phyloP scores from a whole-genome alignment of 352 stramenopile species.

The Pilasporangium apinafurcum region DNA sequence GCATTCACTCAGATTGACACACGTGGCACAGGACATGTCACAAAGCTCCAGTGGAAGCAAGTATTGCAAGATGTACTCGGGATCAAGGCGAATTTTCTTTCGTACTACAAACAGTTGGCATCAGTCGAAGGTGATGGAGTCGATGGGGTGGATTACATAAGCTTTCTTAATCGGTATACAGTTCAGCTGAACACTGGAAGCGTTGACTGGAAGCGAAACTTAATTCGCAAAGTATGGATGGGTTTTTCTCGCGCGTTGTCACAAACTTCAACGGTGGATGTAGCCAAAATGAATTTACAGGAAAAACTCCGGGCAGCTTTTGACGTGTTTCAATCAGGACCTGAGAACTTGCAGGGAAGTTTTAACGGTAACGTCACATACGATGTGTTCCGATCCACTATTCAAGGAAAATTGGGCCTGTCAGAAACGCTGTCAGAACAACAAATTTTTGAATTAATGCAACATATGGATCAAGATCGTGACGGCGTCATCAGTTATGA shows the following conservation, averaged over 20 bases:
- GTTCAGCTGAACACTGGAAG: conserved; percentile 51
- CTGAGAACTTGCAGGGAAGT: no score
- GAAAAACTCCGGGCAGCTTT: conserved; percentile 71
- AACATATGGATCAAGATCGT: conserved; percentile 87
- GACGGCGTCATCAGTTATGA: conserved; percentile 87
- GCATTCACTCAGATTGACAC: conserved; percentile 44
- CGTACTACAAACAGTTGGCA: conserved; percentile 63
- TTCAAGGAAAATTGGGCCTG: conserved; percentile 54
- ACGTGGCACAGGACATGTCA: conserved; percentile 26
- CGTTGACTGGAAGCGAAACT: conserved; percentile 58
- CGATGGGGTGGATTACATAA: conserved; percentile 57
- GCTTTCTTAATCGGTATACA: conserved; percentile 71
- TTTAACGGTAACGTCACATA: conserved; percentile 62
- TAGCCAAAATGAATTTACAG: conserved; percentile 42
- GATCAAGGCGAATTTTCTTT: conserved; percentile 61
- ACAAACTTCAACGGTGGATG: conserved; percentile 20
- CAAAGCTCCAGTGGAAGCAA: conserved; percentile 67
- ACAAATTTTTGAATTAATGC: conserved; percentile 92
- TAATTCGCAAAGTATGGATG: conserved; percentile 67
- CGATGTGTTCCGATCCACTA: conserved; percentile 68
- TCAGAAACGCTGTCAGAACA: conserved; percentile 71
- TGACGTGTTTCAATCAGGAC: conserved; percentile 63
- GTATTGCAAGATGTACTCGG: conserved; percentile 47
- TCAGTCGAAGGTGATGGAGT: conserved; percentile 22
- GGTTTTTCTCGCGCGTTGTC: conserved; percentile 57